These are phyloP conservation scores for Periconia digitata DNA, from an alignment of 2,329 filamentous ascomycete genomes.

Conservation along the genomic window DNA sequence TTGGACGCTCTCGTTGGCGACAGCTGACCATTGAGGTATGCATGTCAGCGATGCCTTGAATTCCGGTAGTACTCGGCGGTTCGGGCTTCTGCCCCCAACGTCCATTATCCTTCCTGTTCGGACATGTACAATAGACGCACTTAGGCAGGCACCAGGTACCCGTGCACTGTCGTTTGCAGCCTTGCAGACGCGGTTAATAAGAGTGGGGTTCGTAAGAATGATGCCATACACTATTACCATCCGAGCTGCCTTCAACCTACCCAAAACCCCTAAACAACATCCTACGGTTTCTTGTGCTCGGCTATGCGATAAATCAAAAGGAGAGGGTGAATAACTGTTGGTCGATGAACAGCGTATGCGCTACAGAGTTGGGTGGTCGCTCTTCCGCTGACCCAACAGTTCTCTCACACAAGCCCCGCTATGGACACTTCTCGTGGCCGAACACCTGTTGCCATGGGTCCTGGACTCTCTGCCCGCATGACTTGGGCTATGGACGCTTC, in stretches of 20 bases:
- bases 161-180: neutral
- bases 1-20: constrained; percentile 1
- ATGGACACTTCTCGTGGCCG: too few species aligned
- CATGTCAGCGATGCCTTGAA: constrained; percentile 4
- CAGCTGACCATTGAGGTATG: constrained; percentile 11
- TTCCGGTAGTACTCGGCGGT: too few species aligned
- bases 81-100: too few species aligned
- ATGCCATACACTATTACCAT: neutral
- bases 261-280: too few species aligned
- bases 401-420: neutral
- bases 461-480: constrained; percentile 30
- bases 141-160: neutral
- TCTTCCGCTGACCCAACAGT: neutral
- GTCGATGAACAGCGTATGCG: too few species aligned
- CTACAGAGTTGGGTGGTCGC: too few species aligned
- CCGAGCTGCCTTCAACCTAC: too few species aligned
- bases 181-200: neutral
- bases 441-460: constrained; percentile 20
- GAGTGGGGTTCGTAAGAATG: neutral
- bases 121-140: too few species aligned
- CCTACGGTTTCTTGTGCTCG: too few species aligned
- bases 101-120: too few species aligned
- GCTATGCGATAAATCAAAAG: neutral
- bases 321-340: too few species aligned
- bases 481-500: constrained; percentile 18